phyloP scores from a whole-genome alignment of 768 basidiomycete species.

The Leccinum ochraceum region DNA sequence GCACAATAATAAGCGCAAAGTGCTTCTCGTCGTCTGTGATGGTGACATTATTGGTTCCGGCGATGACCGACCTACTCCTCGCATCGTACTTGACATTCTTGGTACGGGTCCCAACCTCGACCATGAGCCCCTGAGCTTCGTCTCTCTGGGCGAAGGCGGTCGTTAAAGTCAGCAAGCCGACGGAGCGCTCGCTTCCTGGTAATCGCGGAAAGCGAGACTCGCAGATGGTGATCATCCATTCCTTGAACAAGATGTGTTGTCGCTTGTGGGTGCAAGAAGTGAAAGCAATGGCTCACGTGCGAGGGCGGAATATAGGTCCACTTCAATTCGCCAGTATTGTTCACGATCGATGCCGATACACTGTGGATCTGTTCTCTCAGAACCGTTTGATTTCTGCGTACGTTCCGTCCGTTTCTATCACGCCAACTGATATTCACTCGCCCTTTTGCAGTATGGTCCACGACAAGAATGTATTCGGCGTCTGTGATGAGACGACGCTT shows the following conservation, averaged over 20 bases:
- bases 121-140: conserved; percentile 92
- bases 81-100: conserved; percentile 95
- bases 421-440: neutral
- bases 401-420: conserved; percentile 27
- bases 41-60: conserved; percentile 98
- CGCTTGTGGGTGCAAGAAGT: neutral
- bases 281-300: neutral
- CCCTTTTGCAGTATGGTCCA: conserved; percentile 78
- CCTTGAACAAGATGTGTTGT: conserved; percentile 84
- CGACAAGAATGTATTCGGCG: conserved; percentile 90
- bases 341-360: conserved; percentile 97
- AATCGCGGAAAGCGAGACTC: conserved; percentile 99
- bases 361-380: conserved; percentile 82
- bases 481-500: conserved; percentile 93
- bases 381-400: conserved; percentile 93
- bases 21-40: conserved; percentile 92
- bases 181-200: conserved; percentile 84
- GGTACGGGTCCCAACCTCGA: conserved; percentile 92
- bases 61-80: conserved; percentile 94
- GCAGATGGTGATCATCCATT: conserved; percentile 94
- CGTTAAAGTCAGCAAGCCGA: conserved; percentile 89
- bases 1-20: conserved; percentile 97
- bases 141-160: conserved; percentile 90
- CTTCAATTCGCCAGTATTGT: conserved; percentile 88
- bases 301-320: conserved; percentile 63